A percentile compares a stretch with the other conserved stretches of the same genome.
Conservation (phyloP, 75 land plant genomes). For the Azolla pinnata region DNA sequence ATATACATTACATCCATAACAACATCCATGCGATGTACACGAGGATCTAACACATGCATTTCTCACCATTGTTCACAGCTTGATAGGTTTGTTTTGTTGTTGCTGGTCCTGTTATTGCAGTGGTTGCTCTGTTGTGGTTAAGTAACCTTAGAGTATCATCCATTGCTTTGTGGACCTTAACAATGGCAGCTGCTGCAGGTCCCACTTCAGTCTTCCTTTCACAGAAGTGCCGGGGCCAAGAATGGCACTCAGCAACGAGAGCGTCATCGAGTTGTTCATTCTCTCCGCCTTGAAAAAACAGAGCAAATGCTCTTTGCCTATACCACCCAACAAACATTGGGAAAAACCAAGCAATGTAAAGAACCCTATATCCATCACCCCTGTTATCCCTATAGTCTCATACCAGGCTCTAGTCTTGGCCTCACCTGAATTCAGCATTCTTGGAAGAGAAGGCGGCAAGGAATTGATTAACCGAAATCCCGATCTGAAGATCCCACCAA, state of each 20-base stretch:
- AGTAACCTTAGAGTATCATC: conserved; percentile 1
- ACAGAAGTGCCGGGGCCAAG: conserved; percentile 67
- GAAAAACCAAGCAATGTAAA: neutral
- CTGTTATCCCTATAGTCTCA: neutral
- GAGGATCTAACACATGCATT: neutral
- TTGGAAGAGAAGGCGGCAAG: conserved; percentile 68
- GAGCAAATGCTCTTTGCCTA: conserved; percentile 89
- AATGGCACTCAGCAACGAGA: conserved; percentile 52
- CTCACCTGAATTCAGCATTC: conserved; percentile 83
- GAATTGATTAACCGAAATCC: conserved; percentile 88
- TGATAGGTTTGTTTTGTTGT: no score
- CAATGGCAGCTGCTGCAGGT: conserved; percentile 89
- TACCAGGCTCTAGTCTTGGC: neutral
- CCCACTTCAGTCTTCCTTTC: conserved; percentile 45
- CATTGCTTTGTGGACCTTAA: conserved; percentile 31
- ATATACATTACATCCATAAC: neutral
- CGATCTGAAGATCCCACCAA: conserved; percentile 98
- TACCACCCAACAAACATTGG: neutral
- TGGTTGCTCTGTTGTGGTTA: neutral
- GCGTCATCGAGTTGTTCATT: conserved; percentile 46
- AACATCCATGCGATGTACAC: neutral
- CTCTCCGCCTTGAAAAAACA: conserved; percentile 56
- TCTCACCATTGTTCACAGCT: no score
- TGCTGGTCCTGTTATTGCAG: conserved; percentile 20
- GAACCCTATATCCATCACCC: neutral